These are phyloP conservation scores for Globisporangium mamillatum DNA, from an alignment of 352 stramenopile genomes.

Conservation along the genomic window DNA sequence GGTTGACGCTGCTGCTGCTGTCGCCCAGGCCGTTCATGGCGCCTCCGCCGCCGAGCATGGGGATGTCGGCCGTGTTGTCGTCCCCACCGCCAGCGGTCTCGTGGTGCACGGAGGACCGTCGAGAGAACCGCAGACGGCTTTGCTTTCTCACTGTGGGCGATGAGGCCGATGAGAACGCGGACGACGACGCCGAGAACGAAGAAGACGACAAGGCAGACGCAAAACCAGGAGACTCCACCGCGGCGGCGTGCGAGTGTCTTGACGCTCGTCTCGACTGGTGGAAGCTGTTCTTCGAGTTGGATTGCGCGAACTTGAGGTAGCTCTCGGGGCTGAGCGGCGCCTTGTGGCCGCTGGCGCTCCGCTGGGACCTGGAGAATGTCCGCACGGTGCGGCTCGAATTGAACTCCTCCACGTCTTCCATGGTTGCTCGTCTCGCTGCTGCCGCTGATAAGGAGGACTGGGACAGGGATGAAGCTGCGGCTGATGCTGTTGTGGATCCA, in stretches of 20 bases:
- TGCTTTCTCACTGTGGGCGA: neutral
- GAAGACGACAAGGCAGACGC: neutral
- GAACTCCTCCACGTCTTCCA: slow-evolving; percentile 15
- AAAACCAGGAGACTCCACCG: neutral
- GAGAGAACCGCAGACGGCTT: slow-evolving; percentile 9
- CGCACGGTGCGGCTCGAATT: slow-evolving; percentile 23
- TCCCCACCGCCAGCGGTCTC: neutral
- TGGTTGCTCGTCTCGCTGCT: slow-evolving; percentile 4
- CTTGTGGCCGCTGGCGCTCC: neutral
- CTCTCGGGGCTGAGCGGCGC: slow-evolving; percentile 8
- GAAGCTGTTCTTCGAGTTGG: slow-evolving; percentile 4
- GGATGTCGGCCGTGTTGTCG: slow-evolving; percentile 13
- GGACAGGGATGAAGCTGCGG: neutral
- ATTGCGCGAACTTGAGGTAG: slow-evolving; percentile 11
- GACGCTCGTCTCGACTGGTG: slow-evolving; percentile 3
- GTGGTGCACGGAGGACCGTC: slow-evolving; percentile 5
- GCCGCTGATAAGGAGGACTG: neutral
- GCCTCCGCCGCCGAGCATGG: slow-evolving; percentile 12
- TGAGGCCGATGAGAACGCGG: neutral
- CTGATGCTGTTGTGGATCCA: neutral
- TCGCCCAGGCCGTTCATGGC: neutral
- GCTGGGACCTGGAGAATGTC: slow-evolving; percentile 9
- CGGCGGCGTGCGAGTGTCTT: neutral
- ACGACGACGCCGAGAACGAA: neutral
- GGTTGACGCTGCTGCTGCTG: neutral